These are phyloP conservation scores for Leccinellum luteum DNA, from an alignment of 768 basidiomycete species.

Conservation along the genomic window DNA sequence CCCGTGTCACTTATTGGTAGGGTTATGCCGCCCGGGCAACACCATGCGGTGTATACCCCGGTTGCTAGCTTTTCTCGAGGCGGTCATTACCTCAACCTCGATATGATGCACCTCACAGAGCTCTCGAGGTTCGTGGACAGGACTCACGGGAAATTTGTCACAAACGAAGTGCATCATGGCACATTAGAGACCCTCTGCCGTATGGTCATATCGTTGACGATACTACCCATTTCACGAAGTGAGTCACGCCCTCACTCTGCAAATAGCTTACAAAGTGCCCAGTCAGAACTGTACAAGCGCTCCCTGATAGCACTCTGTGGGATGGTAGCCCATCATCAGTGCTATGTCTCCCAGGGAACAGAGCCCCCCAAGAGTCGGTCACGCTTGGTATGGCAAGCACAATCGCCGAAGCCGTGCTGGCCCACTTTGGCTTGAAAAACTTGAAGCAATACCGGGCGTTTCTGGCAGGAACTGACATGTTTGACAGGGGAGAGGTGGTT, in stretches of 20 bases:
- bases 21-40: constrained; percentile 3
- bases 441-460: background rate
- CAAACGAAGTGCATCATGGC: background rate
- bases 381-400: background rate
- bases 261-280: background rate
- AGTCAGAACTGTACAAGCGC: background rate
- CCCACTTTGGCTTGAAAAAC: background rate
- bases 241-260: background rate
- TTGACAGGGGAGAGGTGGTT: background rate
- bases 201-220: background rate
- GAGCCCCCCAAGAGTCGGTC: background rate
- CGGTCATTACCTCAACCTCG: constrained; percentile 7
- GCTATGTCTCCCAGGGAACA: background rate
- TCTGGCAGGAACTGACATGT: background rate
- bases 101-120: constrained; percentile 2
- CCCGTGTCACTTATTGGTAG: background rate
- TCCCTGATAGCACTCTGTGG: background rate
- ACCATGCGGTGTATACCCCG: constrained; percentile 9
- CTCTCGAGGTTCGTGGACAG: background rate
- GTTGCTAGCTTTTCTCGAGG: constrained; percentile 1
- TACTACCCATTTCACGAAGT: background rate
- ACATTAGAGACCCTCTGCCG: background rate
- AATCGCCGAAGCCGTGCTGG: background rate
- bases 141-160: background rate
- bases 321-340: background rate